Conservation (phyloP, 768 basidiomycete genomes). For the Lactarius quietus region DNA sequence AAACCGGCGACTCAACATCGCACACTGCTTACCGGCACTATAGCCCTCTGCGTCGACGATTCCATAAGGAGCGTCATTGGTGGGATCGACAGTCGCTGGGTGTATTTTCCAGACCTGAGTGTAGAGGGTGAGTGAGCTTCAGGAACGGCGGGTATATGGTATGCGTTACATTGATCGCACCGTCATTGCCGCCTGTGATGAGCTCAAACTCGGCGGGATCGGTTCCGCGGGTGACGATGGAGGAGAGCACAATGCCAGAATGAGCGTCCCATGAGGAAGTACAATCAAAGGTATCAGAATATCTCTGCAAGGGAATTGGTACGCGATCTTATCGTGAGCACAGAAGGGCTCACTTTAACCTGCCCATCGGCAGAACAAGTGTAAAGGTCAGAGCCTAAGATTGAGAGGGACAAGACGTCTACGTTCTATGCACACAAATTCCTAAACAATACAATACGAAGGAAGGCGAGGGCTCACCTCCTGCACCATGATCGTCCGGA, state of each 20-base stretch:
- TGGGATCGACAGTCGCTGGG: slow-evolving; percentile 6
- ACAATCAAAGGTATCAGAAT: slow-evolving; percentile 82
- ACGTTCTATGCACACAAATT: slow-evolving; percentile 45
- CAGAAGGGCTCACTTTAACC: slow-evolving; percentile 51
- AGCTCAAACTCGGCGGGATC: slow-evolving; percentile 36
- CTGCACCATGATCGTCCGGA: slow-evolving; percentile 83
- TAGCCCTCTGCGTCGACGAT: slow-evolving; percentile 13
- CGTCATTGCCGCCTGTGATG: slow-evolving; percentile 86
- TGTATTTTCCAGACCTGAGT: slow-evolving; percentile 42
- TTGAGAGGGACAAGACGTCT: slow-evolving; percentile 79
- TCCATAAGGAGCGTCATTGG: slow-evolving; percentile 6
- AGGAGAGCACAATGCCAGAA: slow-evolving; percentile 78
- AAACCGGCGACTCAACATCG: background rate
- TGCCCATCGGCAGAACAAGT: slow-evolving; percentile 52
- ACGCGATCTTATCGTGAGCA: background rate
- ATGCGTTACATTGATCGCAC: slow-evolving; percentile 65
- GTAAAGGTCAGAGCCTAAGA: slow-evolving; percentile 54
- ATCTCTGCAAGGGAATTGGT: slow-evolving; percentile 47
- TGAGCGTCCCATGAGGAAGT: slow-evolving; percentile 82
- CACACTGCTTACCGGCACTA: slow-evolving; percentile 17
- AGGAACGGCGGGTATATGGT: background rate
- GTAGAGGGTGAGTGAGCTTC: background rate
- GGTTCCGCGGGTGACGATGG: slow-evolving; percentile 47
- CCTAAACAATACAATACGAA: background rate
- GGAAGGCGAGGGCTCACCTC: slow-evolving; percentile 47